Evolutionary conservation across 306 rosid genomes (phyloP).

Genomic region (Inga leiocalycina): DNA sequence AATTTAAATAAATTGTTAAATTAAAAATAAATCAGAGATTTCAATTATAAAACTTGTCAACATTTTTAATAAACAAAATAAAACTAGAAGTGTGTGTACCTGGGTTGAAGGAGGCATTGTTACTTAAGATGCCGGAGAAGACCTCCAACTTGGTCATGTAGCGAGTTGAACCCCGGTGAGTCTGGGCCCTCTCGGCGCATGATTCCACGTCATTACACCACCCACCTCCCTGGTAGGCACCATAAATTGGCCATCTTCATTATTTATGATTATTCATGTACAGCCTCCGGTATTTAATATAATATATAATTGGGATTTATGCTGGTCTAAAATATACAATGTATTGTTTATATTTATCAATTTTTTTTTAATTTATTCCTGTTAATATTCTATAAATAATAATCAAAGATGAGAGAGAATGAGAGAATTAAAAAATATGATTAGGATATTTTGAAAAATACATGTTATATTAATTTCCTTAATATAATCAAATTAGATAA

Average conservation of each 20-base stretch:
- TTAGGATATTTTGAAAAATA: no score
- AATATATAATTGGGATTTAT: no score
- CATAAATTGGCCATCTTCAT: background rate
- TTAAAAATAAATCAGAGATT: background rate
- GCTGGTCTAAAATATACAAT: no score
- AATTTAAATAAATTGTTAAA: background rate
- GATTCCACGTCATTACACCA: slow-evolving; percentile 87
- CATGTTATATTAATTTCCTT: no score
- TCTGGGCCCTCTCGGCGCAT: slow-evolving; percentile 77
- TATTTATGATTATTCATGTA: slow-evolving; percentile 20
- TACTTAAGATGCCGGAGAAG: slow-evolving; percentile 80
- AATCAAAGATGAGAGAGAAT: no score
- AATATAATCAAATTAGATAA: no score
- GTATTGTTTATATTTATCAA: no score
- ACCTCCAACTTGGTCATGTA: slow-evolving; percentile 66
- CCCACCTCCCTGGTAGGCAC: slow-evolving; percentile 78
- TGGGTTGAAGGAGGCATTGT: slow-evolving; percentile 82
- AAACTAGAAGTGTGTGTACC: slow-evolving; percentile 42
- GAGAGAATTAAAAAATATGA: no score
- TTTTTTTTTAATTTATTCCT: no score
- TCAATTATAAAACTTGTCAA: no score
- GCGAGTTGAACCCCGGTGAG: slow-evolving; percentile 80
- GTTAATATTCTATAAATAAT: no score
- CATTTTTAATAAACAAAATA: background rate
- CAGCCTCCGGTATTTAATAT: no score